Conservation (phyloP, 345 rosid species). For the Lagerstroemia speciosa region DNA sequence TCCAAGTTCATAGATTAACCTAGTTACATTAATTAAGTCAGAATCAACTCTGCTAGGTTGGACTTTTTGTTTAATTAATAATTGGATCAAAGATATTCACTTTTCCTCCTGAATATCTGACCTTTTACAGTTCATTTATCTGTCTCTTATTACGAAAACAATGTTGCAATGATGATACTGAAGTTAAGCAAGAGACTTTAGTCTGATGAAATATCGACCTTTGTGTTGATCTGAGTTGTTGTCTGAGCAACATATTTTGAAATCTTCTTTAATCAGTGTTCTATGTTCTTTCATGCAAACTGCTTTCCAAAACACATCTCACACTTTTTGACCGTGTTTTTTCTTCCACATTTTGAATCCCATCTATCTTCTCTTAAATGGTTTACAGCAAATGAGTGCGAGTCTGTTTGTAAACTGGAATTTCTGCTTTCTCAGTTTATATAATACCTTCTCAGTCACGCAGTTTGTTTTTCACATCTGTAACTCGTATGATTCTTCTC, state of each 20-base stretch:
- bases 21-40: not conserved
- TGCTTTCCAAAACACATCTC: not conserved
- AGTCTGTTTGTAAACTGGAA: too few species aligned
- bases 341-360: not conserved
- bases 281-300: not conserved
- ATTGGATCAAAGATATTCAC: not conserved
- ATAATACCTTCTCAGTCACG: too few species aligned
- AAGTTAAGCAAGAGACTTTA: conserved; percentile 12
- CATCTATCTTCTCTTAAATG: too few species aligned
- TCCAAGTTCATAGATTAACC: not conserved
- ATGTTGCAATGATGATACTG: conserved; percentile 3
- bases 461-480: too few species aligned
- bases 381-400: too few species aligned
- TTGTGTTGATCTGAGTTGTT: conserved; percentile 43
- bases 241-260: conserved; percentile 38
- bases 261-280: not conserved
- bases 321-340: not conserved
- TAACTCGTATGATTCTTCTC: too few species aligned
- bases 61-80: not conserved
- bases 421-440: too few species aligned
- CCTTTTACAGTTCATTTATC: not conserved
- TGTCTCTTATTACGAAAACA: not conserved
- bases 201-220: conserved; percentile 29
- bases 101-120: not conserved
- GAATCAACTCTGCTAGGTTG: not conserved